These are phyloP conservation scores for Harringtonia aguacate DNA, from an alignment of 2,329 filamentous ascomycete genomes.

Conservation along the genomic window DNA sequence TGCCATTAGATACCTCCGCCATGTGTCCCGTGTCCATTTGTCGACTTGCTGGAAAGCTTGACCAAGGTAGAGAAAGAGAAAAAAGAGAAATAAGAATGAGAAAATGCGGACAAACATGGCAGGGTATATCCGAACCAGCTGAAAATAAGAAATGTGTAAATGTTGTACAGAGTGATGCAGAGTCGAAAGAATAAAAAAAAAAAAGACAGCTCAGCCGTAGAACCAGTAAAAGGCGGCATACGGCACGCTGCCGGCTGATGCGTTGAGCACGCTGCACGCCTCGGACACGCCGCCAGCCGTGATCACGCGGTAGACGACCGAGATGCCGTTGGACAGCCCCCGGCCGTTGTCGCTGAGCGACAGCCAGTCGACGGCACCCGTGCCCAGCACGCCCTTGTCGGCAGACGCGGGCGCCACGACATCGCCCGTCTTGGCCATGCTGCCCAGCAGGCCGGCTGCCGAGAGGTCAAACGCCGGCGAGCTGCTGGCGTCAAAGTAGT, in stretches of 20 bases:
- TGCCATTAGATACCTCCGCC: too few species aligned
- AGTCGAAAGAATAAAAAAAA: background rate
- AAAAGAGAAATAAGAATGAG: background rate
- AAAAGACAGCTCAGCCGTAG: constrained; percentile 24
- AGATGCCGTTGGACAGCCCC: constrained; percentile 21
- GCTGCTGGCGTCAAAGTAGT: constrained; percentile 50
- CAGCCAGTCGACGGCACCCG: constrained; percentile 46
- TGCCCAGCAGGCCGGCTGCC: constrained; percentile 26
- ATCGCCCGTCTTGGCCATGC: constrained; percentile 35
- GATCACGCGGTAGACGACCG: constrained; percentile 41
- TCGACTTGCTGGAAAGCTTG: too few species aligned
- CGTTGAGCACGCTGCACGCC: constrained; percentile 27
- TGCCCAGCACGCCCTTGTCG: constrained; percentile 32
- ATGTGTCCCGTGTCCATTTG: too few species aligned
- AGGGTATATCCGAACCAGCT: background rate
- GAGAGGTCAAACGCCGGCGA: constrained; percentile 51
- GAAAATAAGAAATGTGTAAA: background rate
- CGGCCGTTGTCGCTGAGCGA: constrained; percentile 24
- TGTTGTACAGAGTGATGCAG: background rate
- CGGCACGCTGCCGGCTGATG: constrained; percentile 36
- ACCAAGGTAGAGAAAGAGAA: background rate
- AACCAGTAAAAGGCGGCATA: constrained; percentile 52
- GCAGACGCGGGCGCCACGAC: constrained; percentile 41
- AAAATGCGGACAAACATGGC: background rate
- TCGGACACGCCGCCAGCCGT: constrained; percentile 40